These are phyloP conservation scores for Fraxinus dipetala DNA, from an alignment of 305 asterid species.

Conservation along the genomic window DNA sequence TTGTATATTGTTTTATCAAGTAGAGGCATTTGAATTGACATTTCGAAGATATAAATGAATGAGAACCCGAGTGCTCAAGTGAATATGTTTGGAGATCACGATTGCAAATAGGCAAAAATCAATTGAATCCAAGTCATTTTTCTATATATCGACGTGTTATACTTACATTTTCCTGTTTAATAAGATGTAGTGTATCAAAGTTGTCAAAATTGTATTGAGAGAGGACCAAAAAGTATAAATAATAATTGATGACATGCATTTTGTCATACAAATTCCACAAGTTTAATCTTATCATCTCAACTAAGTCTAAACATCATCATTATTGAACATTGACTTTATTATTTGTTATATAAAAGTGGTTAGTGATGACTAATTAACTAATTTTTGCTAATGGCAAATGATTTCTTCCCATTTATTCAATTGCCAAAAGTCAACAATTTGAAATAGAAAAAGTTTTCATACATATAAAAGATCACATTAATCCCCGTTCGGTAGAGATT, in stretches of 20 bases:
- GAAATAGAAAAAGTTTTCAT: not conserved
- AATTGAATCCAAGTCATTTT: not conserved
- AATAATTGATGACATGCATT: not conserved
- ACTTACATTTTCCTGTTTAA: not conserved
- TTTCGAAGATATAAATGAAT: not conserved
- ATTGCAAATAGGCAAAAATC: not conserved
- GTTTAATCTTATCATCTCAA: not conserved
- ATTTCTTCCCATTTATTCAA: not conserved
- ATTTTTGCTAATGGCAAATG: not conserved
- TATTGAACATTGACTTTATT: not conserved
- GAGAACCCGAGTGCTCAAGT: not conserved
- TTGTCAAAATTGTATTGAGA: not conserved
- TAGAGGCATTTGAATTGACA: not conserved
- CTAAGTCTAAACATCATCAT: not conserved
- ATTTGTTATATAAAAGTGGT: not conserved
- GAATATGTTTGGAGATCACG: not conserved
- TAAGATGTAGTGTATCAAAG: not conserved
- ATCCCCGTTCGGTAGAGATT: not conserved
- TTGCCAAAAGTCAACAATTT: not conserved
- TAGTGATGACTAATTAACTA: not conserved
- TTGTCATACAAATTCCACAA: not conserved
- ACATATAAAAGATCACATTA: not conserved
- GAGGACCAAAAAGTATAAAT: not conserved
- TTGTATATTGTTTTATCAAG: not conserved
- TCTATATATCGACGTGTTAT: not conserved